These are phyloP conservation scores for Ziziphus jujuba DNA, from an alignment of 306 rosid genomes.

Conservation along the genomic window DNA sequence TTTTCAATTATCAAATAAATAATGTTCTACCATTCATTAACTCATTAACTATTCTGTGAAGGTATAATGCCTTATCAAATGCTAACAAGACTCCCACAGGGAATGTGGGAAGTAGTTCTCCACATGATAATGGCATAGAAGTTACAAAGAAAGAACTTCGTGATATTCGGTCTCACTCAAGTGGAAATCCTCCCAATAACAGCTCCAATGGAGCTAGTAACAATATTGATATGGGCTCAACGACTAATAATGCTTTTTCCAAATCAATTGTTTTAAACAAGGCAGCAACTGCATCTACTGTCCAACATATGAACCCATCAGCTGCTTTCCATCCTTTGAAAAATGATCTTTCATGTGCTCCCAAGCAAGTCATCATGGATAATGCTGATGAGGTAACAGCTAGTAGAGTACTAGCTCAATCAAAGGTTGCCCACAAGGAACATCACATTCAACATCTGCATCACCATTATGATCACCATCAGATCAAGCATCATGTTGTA, in stretches of 20 bases:
- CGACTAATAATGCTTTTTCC: conserved; percentile 52
- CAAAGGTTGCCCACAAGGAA: conserved; percentile 43
- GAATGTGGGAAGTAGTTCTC: conserved; percentile 67
- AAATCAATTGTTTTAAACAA: conserved; percentile 48
- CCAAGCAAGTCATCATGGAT: conserved; percentile 47
- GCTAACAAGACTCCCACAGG: conserved; percentile 58
- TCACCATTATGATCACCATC: conserved; percentile 37
- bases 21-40: neutral
- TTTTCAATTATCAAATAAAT: conserved; percentile 23
- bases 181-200: conserved; percentile 66
- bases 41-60: conserved; percentile 16
- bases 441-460: conserved; percentile 42
- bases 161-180: conserved; percentile 58
- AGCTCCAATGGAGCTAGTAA: conserved; percentile 67
- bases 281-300: conserved; percentile 47
- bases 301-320: conserved; percentile 49
- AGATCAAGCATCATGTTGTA: conserved; percentile 23
- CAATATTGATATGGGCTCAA: conserved; percentile 72
- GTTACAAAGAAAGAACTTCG: conserved; percentile 47
- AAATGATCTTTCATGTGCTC: conserved; percentile 35
- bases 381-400: conserved; percentile 32
- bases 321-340: conserved; percentile 60
- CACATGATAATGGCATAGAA: conserved; percentile 46
- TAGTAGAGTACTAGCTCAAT: conserved; percentile 38
- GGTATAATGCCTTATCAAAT: conserved; percentile 68